These are phyloP conservation scores for Pseudogymnoascus sp. DNA, from an alignment of 2,329 filamentous ascomycete genomes.

Conservation along the genomic window DNA sequence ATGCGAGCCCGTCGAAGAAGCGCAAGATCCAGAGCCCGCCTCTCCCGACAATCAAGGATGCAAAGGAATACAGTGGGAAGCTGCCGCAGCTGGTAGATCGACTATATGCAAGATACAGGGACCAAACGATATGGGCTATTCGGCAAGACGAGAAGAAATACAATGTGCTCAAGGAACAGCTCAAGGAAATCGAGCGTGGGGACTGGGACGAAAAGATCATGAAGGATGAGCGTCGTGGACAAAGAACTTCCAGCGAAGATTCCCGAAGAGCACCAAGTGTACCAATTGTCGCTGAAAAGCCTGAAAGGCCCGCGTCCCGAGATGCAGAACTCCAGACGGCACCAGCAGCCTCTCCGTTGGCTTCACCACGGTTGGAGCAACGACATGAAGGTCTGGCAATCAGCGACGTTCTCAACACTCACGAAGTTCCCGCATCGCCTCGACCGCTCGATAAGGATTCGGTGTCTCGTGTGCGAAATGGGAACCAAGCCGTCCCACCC, in stretches of 20 bases:
- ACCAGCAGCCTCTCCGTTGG: neutral
- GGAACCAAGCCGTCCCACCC: slow-evolving; percentile 4
- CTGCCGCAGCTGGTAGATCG: slow-evolving; percentile 64
- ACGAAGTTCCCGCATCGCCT: neutral
- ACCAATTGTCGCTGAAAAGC: neutral
- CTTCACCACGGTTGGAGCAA: slow-evolving; percentile 10
- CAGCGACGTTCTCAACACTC: slow-evolving; percentile 20
- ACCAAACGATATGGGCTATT: slow-evolving; percentile 61
- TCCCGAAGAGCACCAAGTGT: neutral
- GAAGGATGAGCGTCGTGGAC: slow-evolving; percentile 17
- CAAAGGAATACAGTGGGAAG: slow-evolving; percentile 54
- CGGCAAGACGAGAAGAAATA: slow-evolving; percentile 65
- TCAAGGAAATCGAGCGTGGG: slow-evolving; percentile 58
- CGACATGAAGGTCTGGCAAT: slow-evolving; percentile 21
- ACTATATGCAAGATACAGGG: slow-evolving; percentile 67
- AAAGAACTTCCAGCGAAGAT: slow-evolving; percentile 6
- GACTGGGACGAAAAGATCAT: slow-evolving; percentile 39
- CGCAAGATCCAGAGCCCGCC: slow-evolving; percentile 63
- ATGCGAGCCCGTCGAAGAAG: slow-evolving; percentile 55
- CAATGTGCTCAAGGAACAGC: slow-evolving; percentile 55
- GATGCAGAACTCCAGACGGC: neutral
- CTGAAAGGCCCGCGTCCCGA: neutral
- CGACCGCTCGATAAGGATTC: slow-evolving; percentile 3
- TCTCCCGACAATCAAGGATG: slow-evolving; percentile 57
- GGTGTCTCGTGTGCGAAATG: slow-evolving; percentile 10